Percentiles rank a stretch among this genome's conserved stretches.
These are phyloP conservation scores for Nakazawaea populi DNA, from an alignment of 805 yeast genomes.

Conservation along the genomic window DNA sequence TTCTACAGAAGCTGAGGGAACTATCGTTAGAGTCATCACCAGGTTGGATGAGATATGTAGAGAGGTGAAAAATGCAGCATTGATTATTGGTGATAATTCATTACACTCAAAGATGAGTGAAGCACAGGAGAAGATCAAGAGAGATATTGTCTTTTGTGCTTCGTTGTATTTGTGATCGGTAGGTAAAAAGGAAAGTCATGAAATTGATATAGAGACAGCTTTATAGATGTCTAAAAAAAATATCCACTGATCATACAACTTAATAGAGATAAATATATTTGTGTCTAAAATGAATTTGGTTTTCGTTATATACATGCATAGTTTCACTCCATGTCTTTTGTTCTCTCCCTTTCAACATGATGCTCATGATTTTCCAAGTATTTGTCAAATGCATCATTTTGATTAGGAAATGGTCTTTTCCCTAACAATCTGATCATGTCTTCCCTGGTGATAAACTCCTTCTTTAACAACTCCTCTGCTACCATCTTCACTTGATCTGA, in stretches of 20 bases:
- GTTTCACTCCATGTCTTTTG: background rate
- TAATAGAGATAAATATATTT: too few species aligned
- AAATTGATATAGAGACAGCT: too few species aligned
- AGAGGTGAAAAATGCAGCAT: conserved; percentile 88
- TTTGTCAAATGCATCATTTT: conserved; percentile 86
- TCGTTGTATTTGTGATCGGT: conserved; percentile 50
- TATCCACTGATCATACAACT: too few species aligned
- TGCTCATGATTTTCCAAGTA: conserved; percentile 43
- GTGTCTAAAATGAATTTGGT: too few species aligned
- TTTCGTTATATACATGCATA: background rate
- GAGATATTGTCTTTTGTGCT: conserved; percentile 97
- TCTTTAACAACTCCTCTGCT: conserved; percentile 64
- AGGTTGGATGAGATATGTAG: conserved; percentile 93
- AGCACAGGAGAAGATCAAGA: conserved; percentile 91
- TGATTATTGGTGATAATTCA: conserved; percentile 90
- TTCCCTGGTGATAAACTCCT: conserved; percentile 76
- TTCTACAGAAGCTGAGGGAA: conserved; percentile 91
- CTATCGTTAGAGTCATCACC: conserved; percentile 92
- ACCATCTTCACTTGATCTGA: conserved; percentile 57
- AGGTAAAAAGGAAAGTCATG: too few species aligned
- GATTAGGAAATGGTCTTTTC: conserved; percentile 70
- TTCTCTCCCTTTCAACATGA: conserved; percentile 1
- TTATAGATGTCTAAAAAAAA: too few species aligned
- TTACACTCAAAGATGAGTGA: conserved; percentile 83
- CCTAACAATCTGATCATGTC: conserved; percentile 77